phyloP scores from a whole-genome alignment of 1,139 yeast species.

The Pichia cactophila region DNA sequence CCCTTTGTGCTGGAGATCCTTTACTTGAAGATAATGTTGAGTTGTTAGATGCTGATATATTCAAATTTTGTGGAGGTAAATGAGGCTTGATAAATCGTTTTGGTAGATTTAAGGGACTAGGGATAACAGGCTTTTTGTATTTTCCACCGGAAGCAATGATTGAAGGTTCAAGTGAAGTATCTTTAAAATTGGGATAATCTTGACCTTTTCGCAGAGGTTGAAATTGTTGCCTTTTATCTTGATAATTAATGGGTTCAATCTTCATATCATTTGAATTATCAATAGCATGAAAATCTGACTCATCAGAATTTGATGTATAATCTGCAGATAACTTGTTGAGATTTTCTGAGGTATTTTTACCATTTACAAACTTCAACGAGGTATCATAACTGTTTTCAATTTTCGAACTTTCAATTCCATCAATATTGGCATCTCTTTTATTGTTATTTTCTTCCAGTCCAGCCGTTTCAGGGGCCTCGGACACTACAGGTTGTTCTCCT shows the following conservation, averaged over 20 bases:
- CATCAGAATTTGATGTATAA: neutral
- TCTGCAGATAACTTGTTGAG: neutral
- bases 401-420: neutral
- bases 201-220: neutral
- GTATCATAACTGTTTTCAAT: neutral
- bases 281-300: neutral
- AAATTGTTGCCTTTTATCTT: neutral
- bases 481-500: neutral
- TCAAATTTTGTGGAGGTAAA: neutral
- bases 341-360: neutral
- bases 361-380: neutral
- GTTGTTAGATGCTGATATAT: neutral
- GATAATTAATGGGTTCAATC: neutral
- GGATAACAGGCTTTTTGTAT: neutral
- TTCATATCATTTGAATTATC: neutral
- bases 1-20: neutral
- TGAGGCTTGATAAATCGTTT: slow-evolving; percentile 2
- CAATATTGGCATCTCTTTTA: neutral
- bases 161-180: neutral
- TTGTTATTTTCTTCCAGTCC: neutral
- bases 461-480: neutral
- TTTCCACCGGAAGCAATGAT: neutral
- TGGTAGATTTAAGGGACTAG: slow-evolving; percentile 3
- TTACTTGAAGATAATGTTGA: neutral
- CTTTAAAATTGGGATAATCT: neutral